Percentiles rank a stretch among this genome's conserved stretches.
These are phyloP conservation scores for Clitopilus hobsonii DNA, from an alignment of 768 basidiomycete genomes.

Conservation along the genomic window DNA sequence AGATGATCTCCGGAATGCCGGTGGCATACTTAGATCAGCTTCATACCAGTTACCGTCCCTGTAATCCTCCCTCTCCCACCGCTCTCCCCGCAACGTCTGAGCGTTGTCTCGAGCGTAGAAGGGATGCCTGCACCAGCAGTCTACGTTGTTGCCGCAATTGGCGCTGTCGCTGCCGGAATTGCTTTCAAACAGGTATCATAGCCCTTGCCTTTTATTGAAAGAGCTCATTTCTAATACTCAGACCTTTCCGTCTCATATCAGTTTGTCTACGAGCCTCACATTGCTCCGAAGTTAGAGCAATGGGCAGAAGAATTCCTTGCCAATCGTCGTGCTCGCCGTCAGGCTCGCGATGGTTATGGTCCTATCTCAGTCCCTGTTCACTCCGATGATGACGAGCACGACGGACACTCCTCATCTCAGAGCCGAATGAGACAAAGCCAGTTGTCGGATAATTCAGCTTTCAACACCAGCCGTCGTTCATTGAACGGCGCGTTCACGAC, in stretches of 20 bases:
- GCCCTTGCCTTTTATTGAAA: constrained; percentile 5
- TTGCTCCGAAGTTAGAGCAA: constrained; percentile 55
- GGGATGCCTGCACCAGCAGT: constrained; percentile 40
- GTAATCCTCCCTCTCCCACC: background rate
- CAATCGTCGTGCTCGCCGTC: constrained; percentile 21
- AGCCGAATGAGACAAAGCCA: constrained; percentile 17
- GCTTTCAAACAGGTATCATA: constrained; percentile 54
- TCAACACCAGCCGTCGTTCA: too few species aligned
- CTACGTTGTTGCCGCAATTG: constrained; percentile 47
- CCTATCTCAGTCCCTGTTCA: constrained; percentile 12
- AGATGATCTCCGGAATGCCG: background rate
- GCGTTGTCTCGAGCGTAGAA: constrained; percentile 5
- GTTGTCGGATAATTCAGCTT: too few species aligned
- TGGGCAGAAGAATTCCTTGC: constrained; percentile 37
- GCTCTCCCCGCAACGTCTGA: background rate
- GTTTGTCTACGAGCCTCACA: constrained; percentile 69
- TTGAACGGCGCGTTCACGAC: constrained; percentile 10
- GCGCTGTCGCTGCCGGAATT: constrained; percentile 42
- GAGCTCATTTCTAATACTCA: background rate
- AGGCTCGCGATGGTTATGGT: constrained; percentile 21
- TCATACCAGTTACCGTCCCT: background rate
- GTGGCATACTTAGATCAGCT: background rate
- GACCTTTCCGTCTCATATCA: constrained; percentile 18
- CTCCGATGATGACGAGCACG: constrained; percentile 20
- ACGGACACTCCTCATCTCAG: constrained; percentile 13